Evolutionary conservation across 768 basidiomycete genomes (phyloP), one percentile per base, ranked within the genome.

Genomic region (Leccinum pellstonianum): DNA sequence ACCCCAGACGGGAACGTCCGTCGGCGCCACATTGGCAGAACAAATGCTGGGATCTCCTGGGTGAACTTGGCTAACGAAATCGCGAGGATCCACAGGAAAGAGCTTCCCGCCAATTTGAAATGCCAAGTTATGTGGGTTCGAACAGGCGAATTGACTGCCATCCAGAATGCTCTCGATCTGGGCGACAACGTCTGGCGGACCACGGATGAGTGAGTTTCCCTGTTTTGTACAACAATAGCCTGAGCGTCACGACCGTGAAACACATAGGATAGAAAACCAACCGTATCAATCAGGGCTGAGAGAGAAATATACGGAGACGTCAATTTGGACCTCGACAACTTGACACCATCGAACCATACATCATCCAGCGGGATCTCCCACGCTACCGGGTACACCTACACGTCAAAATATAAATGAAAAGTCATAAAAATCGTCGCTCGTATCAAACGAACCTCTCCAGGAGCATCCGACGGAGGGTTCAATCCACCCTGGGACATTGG

Each of bases 171-270:
- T 68, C 6, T 64, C 55, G 55, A 91, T 86, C n/a, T 71, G 62
- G 0, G 74, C 59, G 12, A 92, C 74, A 9, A 90, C 79, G 61
- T 92, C 90, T 5, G 79, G 69, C 0, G 89, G 90, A 9, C 89
- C 90, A 23, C 90, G 87, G 55, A 93, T 78, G 47, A 90, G 80
- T 9, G 89, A 90, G 73, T 86, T 91, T 0, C 91, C 90, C 88
- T 90, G 58, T 38, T 52, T 25, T 19, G 9, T n/a, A n/a, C 9
- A n/a, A 37, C 38, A 29, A 51, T 6, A 54, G 23, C 23, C 2
- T 23, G 23, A 23, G 19, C 14, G 29, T 31, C 11, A 21, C 41
- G 47, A 59, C 56, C 2, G 37, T 51, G 21, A 49, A 48, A 14
- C 11, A 51, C 48, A 17, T 41, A 43, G 31, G 51, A 50, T 4